phyloP scores from a whole-genome alignment of 805 yeast species.

The Candida orba region DNA sequence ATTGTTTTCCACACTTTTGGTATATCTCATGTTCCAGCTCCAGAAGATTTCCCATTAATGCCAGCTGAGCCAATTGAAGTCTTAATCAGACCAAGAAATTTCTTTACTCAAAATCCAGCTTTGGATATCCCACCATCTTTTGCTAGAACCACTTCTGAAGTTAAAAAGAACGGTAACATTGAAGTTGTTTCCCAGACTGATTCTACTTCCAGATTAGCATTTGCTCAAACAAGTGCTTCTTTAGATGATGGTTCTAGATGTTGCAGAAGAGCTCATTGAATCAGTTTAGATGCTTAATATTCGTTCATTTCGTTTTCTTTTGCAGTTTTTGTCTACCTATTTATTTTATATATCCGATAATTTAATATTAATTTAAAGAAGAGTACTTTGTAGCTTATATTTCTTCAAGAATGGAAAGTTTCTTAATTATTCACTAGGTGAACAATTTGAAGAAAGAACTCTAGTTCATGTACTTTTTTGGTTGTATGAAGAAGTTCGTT shows the following conservation, averaged over 20 bases:
- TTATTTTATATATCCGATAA: too few relatives aligned
- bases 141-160: constrained; percentile 39
- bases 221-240: constrained; percentile 21
- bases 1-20: constrained; percentile 79
- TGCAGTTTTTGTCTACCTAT: too few relatives aligned
- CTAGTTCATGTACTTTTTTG: too few relatives aligned
- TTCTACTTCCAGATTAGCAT: constrained; percentile 45
- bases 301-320: not conserved
- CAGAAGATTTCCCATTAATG: constrained; percentile 87
- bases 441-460: too few relatives aligned
- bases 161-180: constrained; percentile 26
- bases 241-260: constrained; percentile 13
- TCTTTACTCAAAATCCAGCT: constrained; percentile 72
- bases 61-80: constrained; percentile 78
- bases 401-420: too few relatives aligned
- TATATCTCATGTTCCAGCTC: constrained; percentile 80
- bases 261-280: constrained; percentile 11
- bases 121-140: constrained; percentile 67
- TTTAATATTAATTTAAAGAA: too few relatives aligned
- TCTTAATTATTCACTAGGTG: too few relatives aligned
- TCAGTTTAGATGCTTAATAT: not conserved
- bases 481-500: too few relatives aligned
- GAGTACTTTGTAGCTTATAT: too few relatives aligned
- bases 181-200: constrained; percentile 40
- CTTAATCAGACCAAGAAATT: constrained; percentile 70